Evolutionary conservation across 768 basidiomycete species (phyloP), one percentile per base, ranked within the genome.

Genomic region (Russula griseocarnosa): DNA sequence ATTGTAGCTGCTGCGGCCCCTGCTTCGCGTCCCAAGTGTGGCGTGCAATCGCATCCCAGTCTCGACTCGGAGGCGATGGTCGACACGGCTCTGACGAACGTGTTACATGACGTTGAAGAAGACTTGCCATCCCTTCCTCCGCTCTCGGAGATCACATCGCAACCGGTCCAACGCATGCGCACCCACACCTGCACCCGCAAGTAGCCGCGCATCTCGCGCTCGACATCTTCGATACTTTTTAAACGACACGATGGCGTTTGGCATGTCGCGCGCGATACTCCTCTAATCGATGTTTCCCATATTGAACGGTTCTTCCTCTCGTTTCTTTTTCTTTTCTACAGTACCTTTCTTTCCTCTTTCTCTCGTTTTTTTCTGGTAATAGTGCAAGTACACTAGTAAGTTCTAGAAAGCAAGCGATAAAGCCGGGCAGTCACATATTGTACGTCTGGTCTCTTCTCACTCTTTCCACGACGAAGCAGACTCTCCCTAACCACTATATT

Each of bases 151-250:
- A 55, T 51, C 14, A 46, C 64, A 8, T 58, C 14, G 42, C 63
- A 8, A 61, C 38, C 8, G 34, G 65, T 0, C 64, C 68, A n/a
- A 70, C 65, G 9, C 71, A 69, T 11, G 8, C n/a, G 18, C 55
- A 20, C 24, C 7, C 38, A 5, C 55, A n/a, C 8, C 11, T 36
- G 36, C 54, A 38, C 14, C 20, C 36, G 16, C 36, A 55, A 24
- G 34, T 24, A 20, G 16, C 38, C 3, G 62, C 65, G 26, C 70
- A 73, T 38, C 60, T 69, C 24, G 52, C 67, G 36, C 69, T 73
- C 38, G 72, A 73, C 50, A 65, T 65, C 42, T 61, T 65, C 11
- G 72, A 71, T 22, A 32, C 69, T 36, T 57, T 73, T 3, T 72
- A 40, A 42, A 47, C 5, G 47, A 8, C 14, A 14, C 10, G 9